Evolutionary conservation across 2,329 filamentous ascomycete species (phyloP), one percentile per base, ranked within the genome.

Genomic region (Alternaria infectoria): DNA sequence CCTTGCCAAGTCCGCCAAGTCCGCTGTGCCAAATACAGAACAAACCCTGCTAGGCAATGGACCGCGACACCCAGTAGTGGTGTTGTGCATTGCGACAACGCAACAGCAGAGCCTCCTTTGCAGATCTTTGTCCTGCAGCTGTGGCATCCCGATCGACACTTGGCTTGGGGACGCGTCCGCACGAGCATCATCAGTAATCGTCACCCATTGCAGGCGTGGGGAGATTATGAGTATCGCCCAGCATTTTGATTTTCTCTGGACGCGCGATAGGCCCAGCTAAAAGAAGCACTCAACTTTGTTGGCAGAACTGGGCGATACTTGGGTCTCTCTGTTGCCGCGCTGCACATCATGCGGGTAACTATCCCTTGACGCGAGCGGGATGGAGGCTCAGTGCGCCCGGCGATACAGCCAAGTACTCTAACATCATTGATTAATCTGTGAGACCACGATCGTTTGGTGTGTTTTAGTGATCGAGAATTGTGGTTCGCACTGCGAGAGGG

Each of bases 1-100:
- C 26, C 19, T 6, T n/a, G 57, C 47, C 57, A 59, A 59, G 57
- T 1, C 25, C 25, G 47, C 57, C 57, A 54, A 54, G 57, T 52
- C 57, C 47, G 57, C 57, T 26, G 57, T 15, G n/a, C 47, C 40
- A 44, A 36, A 30, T 52, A 21, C 32, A 30, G 57, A 43, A 23
- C 32, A 43, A 52, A 17, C 17, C 19, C 32, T 23, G 36, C 57
- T 59, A 45, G 57, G 40, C 36, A 49, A 40, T 46, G 40, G 45
- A 59, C 15, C 57, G 57, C 57, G 57, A 45, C 23, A 45, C 15
- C 57, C 57, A 40, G 36, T 59, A 26, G 46, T 46, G 17, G 46
- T 45, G 25, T 13, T 54, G 49, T 59, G 57, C 57, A 52, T 54
- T 46, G 47, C 26, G 25, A 36, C 45, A 46, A 23, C 17, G 32